A percentile compares a stretch with the other conserved stretches of the same genome.
Conservation (phyloP, 2,329 filamentous ascomycete species). For the Didymella keratinophila region DNA sequence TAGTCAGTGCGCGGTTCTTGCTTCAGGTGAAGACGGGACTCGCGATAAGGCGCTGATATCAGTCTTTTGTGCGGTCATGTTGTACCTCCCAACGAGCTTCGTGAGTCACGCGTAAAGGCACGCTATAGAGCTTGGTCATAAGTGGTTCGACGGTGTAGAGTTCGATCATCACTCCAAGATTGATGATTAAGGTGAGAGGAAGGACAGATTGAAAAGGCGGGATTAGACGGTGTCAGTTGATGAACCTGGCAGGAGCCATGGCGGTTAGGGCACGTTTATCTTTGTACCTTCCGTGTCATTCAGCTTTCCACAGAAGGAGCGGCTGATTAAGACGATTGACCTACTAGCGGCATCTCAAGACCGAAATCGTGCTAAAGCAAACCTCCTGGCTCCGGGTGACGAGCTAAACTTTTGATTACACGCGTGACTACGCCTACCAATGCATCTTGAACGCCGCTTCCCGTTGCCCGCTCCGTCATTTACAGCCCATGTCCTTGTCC, state of each 20-base stretch:
- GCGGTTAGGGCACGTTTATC: not conserved
- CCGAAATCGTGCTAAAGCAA: not conserved
- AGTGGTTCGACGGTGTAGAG: too few species aligned
- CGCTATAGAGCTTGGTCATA: too few species aligned
- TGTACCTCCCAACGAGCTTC: too few species aligned
- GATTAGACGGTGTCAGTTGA: too few species aligned
- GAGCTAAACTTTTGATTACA: conserved; percentile 14
- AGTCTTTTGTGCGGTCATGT: too few species aligned
- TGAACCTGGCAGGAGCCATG: not conserved
- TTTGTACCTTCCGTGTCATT: not conserved
- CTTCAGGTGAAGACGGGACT: too few species aligned
- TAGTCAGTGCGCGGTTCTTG: too few species aligned
- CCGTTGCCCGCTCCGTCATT: not conserved
- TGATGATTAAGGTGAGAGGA: too few species aligned
- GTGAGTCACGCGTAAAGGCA: too few species aligned
- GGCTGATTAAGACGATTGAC: not conserved
- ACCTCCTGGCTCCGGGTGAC: not conserved
- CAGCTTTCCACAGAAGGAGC: not conserved
- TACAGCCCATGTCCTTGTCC: conserved; percentile 5
- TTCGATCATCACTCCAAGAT: too few species aligned
- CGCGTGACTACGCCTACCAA: conserved; percentile 4
- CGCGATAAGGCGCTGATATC: too few species aligned
- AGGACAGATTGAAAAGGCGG: too few species aligned
- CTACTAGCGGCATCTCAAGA: not conserved
- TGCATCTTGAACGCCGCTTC: conserved; percentile 4